Evolutionary conservation across 306 rosid genomes (phyloP).

Genomic region (Cucumis hystrix): DNA sequence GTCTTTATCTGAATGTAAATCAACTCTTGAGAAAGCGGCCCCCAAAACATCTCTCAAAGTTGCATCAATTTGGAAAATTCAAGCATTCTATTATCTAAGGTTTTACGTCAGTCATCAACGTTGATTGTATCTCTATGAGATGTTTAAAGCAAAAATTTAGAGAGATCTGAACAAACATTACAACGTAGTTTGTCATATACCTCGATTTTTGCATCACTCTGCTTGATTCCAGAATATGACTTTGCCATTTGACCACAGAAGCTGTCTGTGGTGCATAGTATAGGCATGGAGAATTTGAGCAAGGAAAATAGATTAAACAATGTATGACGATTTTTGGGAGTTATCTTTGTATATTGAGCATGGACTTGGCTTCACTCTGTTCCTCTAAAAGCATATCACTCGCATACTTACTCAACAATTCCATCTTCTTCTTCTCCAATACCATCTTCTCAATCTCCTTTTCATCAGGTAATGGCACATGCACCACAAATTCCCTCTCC

Average conservation of each 20-base stretch:
- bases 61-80: neutral
- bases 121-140: neutral
- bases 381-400: conserved; percentile 66
- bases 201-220: neutral
- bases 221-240: neutral
- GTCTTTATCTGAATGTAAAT: neutral
- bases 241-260: neutral
- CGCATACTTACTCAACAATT: conserved; percentile 50
- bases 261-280: neutral
- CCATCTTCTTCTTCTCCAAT: conserved; percentile 84
- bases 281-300: neutral
- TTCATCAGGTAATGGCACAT: conserved; percentile 78
- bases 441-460: conserved; percentile 94
- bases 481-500: conserved; percentile 69
- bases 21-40: neutral
- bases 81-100: neutral
- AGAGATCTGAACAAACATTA: neutral
- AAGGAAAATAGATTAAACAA: neutral
- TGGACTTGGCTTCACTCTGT: conserved; percentile 54
- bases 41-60: neutral
- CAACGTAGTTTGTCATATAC: neutral
- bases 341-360: conserved; percentile 46
- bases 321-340: neutral
- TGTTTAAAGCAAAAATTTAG: neutral
- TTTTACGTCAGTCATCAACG: neutral